A percentile compares a stretch with the other conserved stretches of the same genome.
Conservation (phyloP, 441 rosid genomes). For the Bruguiera hainesii region DNA sequence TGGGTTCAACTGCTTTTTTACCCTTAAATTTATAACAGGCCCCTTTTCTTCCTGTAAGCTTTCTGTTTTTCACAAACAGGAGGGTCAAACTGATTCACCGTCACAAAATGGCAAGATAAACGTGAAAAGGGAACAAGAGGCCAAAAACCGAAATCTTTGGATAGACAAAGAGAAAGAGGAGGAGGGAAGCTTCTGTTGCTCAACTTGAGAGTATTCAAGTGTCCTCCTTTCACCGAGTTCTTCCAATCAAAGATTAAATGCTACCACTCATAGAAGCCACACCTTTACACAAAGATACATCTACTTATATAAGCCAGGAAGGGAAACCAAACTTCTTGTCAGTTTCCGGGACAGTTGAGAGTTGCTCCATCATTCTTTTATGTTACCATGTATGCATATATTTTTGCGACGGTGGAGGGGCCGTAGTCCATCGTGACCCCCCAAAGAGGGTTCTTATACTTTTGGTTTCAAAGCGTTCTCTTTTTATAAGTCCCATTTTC, state of each 20-base stretch:
- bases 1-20: background rate
- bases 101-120: background rate
- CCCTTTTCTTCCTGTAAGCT: background rate
- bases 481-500: background rate
- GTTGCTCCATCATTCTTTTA: conserved; percentile 1
- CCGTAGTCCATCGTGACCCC: too few species aligned
- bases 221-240: too few species aligned
- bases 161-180: background rate
- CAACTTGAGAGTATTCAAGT: background rate
- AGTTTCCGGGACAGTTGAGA: background rate
- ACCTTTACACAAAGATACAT: background rate
- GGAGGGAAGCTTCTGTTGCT: background rate
- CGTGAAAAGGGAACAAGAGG: background rate
- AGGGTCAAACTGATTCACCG: background rate
- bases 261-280: background rate
- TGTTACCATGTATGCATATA: background rate
- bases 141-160: background rate
- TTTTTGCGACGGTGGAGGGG: too few species aligned
- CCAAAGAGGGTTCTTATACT: too few species aligned
- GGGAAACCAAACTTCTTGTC: background rate
- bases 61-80: background rate
- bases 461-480: too few species aligned
- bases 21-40: background rate
- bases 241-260: background rate
- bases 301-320: conserved; percentile 8